Conservation (phyloP, 306 rosid species). For the Trifolium subterraneum region DNA sequence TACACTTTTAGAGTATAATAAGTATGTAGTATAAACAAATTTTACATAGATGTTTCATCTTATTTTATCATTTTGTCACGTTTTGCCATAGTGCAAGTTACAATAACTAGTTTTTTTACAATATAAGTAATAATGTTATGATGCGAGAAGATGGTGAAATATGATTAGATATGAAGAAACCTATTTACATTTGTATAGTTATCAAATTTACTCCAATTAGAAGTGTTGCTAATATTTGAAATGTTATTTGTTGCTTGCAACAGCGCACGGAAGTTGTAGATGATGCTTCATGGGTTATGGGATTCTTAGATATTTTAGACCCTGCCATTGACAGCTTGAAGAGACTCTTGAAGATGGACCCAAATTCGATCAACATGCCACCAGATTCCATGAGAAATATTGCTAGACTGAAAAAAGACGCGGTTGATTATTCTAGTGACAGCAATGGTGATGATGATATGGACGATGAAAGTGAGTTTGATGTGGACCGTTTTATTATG, state of each 20-base stretch:
- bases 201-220: background rate
- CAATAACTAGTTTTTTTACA: no score
- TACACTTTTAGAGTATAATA: no score
- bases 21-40: no score
- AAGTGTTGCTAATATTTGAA: conserved; percentile 25
- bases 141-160: no score
- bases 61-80: no score
- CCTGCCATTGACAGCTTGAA: conserved; percentile 84
- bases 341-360: conserved; percentile 74
- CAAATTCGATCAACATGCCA: conserved; percentile 45
- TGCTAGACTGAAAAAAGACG: conserved; percentile 44
- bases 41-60: no score
- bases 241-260: conserved; percentile 40
- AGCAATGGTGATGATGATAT: conserved; percentile 38
- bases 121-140: no score
- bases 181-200: background rate
- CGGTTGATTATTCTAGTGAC: conserved; percentile 35
- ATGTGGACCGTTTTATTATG: conserved; percentile 74
- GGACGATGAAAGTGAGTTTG: conserved; percentile 56
- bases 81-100: no score
- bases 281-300: conserved; percentile 97
- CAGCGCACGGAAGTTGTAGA: conserved; percentile 97
- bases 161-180: background rate
- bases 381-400: conserved; percentile 43
- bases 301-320: conserved; percentile 84